phyloP scores from a whole-genome alignment of 768 basidiomycete species.

The Panellus pusillus region DNA sequence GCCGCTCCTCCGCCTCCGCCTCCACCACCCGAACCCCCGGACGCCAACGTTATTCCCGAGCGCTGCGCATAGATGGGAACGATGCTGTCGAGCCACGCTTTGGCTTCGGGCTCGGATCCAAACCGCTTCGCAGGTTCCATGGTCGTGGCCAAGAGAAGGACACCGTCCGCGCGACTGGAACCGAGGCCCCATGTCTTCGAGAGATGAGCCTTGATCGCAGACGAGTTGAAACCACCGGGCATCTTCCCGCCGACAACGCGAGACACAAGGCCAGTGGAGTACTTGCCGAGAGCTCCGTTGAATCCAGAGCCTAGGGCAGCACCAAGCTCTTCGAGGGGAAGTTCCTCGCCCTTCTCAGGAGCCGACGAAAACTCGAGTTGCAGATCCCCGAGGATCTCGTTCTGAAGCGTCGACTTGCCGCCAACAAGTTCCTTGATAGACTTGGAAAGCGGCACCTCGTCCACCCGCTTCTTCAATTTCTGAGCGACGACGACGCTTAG shows the following conservation, averaged over 20 bases:
- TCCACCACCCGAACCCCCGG: conserved; percentile 62
- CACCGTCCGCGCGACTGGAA: conserved; percentile 82
- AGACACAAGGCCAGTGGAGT: conserved; percentile 86
- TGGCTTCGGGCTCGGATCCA: conserved; percentile 87
- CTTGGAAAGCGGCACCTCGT: conserved; percentile 87
- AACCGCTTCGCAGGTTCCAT: conserved; percentile 94
- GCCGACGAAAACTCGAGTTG: conserved; percentile 94
- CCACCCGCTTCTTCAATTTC: conserved; percentile 94
- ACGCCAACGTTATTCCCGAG: conserved; percentile 79
- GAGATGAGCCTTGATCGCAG: conserved; percentile 85
- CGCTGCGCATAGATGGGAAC: conserved; percentile 86
- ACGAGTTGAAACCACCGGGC: conserved; percentile 97
- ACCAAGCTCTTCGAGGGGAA: conserved; percentile 94
- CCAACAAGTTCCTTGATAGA: conserved; percentile 98
- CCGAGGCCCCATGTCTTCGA: conserved; percentile 97
- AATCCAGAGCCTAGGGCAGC: conserved; percentile 80
- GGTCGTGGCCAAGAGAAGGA: conserved; percentile 87
- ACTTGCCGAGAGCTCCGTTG: conserved; percentile 88
- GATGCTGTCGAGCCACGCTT: conserved; percentile 88
- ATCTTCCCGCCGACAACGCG: conserved; percentile 94
- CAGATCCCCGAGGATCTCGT: conserved; percentile 96
- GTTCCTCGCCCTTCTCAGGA: conserved; percentile 97
- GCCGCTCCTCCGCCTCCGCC: conserved; percentile 60
- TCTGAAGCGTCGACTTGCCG: conserved; percentile 98
- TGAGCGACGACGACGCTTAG: conserved; percentile 89